phyloP scores from a whole-genome alignment of 2,329 filamentous ascomycete species.

The Ambrosiella beaveri region DNA sequence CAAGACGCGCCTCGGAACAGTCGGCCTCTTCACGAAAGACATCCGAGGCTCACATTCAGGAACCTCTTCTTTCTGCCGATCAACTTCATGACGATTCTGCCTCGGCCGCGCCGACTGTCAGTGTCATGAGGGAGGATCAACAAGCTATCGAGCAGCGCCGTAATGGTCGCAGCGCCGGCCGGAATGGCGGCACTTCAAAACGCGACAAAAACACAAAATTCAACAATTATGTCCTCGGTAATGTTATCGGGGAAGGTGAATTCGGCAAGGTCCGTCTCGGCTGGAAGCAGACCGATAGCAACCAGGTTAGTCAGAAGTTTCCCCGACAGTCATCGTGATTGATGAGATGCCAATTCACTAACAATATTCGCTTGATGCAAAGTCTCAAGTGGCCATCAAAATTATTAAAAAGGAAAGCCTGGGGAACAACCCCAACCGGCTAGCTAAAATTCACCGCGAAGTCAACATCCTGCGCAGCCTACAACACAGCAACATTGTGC shows the following conservation, averaged over 20 bases:
- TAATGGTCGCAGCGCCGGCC: constrained; percentile 9
- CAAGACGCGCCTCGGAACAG: constrained; percentile 1
- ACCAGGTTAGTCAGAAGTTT: constrained; percentile 40
- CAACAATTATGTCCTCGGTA: constrained; percentile 86
- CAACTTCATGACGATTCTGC: constrained; percentile 23
- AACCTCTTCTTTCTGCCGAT: constrained; percentile 10
- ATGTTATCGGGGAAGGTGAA: constrained; percentile 92
- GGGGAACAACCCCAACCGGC: constrained; percentile 68
- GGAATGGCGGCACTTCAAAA: constrained; percentile 18
- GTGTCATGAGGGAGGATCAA: constrained; percentile 24
- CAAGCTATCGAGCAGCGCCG: constrained; percentile 23
- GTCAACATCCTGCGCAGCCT: constrained; percentile 78
- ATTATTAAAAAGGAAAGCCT: constrained; percentile 85
- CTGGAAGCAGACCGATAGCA: constrained; percentile 89
- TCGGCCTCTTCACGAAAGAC: constrained; percentile 15
- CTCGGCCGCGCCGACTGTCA: constrained; percentile 28
- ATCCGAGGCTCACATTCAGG: constrained; percentile 16
- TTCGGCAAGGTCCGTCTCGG: constrained; percentile 98
- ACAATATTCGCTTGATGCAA: no score
- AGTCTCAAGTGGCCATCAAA: constrained; percentile 78
- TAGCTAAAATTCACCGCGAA: constrained; percentile 95
- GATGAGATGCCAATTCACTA: no score
- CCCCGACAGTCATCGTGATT: no score
- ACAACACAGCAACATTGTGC: constrained; percentile 91
- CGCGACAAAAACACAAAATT: constrained; percentile 66